Evolutionary conservation across 2,329 filamentous ascomycete genomes (phyloP).

Genomic region (Ascochyta lentis): DNA sequence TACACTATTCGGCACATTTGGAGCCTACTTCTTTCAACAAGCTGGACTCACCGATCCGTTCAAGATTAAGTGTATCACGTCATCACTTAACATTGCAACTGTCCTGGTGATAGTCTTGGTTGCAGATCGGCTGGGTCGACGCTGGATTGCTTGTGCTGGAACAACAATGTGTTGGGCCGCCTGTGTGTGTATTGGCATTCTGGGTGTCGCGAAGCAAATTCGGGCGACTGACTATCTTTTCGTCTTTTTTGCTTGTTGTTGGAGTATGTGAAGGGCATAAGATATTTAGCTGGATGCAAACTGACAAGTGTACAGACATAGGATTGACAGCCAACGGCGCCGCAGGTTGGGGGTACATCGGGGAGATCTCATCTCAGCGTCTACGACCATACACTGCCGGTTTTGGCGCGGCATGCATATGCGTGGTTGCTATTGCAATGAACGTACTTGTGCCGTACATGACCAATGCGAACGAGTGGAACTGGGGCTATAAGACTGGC

Average conservation of each 20-base stretch:
- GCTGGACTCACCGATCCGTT: slow-evolving; percentile 16
- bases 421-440: slow-evolving; percentile 13
- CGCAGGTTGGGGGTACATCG: slow-evolving; percentile 17
- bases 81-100: neutral
- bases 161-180: neutral
- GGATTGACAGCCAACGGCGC: slow-evolving; percentile 15
- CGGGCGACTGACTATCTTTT: neutral
- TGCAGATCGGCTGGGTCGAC: neutral
- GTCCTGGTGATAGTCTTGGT: neutral
- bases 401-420: slow-evolving; percentile 14
- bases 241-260: neutral
- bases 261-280: neutral
- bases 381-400: slow-evolving; percentile 17
- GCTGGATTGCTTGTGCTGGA: neutral
- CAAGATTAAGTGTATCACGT: slow-evolving; percentile 5
- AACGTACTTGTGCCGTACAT: slow-evolving; percentile 16
- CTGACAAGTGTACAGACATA: slow-evolving; percentile 5
- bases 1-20: slow-evolving; percentile 50
- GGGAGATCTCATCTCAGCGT: slow-evolving; percentile 17
- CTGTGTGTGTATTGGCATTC: neutral
- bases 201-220: neutral
- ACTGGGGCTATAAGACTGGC: slow-evolving; percentile 20
- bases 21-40: slow-evolving; percentile 47
- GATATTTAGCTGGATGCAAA: neutral
- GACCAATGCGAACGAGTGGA: slow-evolving; percentile 14